Evolutionary conservation across 331 rosid genomes (phyloP).

Genomic region (Spiraea crenata): DNA sequence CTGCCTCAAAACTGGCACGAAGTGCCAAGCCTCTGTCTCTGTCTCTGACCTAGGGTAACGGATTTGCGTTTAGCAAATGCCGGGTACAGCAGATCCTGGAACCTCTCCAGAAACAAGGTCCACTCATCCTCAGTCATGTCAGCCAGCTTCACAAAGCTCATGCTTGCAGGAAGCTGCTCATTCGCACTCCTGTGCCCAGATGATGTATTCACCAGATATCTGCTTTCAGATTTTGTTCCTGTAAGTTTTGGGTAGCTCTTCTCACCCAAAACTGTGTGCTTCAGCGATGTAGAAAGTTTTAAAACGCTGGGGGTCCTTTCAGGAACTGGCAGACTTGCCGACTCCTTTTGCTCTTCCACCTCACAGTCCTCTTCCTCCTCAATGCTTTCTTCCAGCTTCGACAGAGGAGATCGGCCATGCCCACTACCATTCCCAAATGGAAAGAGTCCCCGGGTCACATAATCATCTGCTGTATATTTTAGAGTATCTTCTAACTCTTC

Average conservation of each 20-base stretch:
- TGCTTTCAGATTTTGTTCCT: constrained; percentile 52
- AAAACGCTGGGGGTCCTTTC: constrained; percentile 43
- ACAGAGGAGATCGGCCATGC: constrained; percentile 53
- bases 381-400: constrained; percentile 76
- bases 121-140: constrained; percentile 83
- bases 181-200: constrained; percentile 86
- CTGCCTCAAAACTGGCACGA: constrained; percentile 96
- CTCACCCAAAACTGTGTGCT: constrained; percentile 51
- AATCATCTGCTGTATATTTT: constrained; percentile 44
- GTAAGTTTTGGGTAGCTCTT: constrained; percentile 42
- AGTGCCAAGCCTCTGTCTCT: constrained; percentile 95
- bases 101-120: constrained; percentile 68
- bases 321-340: constrained; percentile 21
- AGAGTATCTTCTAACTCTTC: constrained; percentile 34
- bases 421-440: constrained; percentile 46
- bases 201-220: constrained; percentile 53
- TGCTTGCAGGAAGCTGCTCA: constrained; percentile 93
- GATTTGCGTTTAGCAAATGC: constrained; percentile 75
- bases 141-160: constrained; percentile 74
- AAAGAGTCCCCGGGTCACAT: constrained; percentile 38
- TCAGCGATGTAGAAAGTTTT: constrained; percentile 61
- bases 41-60: constrained; percentile 69
- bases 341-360: constrained; percentile 44
- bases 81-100: constrained; percentile 68
- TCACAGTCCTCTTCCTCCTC: constrained; percentile 76